Conservation (phyloP, 192 early-diverging fungal genomes). For the Backusella westeae region DNA sequence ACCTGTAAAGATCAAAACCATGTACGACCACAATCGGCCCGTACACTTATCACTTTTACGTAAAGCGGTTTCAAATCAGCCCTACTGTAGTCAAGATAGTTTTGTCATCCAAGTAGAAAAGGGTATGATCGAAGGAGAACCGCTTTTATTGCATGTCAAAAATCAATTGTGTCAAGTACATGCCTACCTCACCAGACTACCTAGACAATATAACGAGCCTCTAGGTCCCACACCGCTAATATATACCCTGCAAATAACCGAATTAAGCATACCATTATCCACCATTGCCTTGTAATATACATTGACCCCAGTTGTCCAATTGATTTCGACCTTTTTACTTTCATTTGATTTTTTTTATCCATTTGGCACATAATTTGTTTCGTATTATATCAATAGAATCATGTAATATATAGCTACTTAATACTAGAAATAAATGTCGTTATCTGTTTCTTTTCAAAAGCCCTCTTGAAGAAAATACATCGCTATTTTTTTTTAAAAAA, state of each 20-base stretch:
- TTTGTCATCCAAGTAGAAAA: conserved; percentile 25
- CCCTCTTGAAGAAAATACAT: neutral
- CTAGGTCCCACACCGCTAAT: conserved; percentile 15
- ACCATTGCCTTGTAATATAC: conserved; percentile 20
- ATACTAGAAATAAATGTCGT: too few species aligned
- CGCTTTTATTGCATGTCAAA: conserved; percentile 10
- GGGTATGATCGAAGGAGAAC: conserved; percentile 21
- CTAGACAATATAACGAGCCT: neutral
- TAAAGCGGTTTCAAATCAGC: neutral
- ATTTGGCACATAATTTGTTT: neutral
- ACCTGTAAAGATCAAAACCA: conserved; percentile 25
- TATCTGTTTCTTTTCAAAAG: too few species aligned
- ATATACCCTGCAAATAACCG: conserved; percentile 30
- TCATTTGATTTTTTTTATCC: neutral
- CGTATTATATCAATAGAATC: neutral
- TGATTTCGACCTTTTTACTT: neutral
- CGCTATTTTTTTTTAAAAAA: neutral
- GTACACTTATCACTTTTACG: conserved; percentile 26
- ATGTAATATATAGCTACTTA: too few species aligned
- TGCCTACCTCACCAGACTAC: conserved; percentile 20
- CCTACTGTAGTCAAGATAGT: conserved; percentile 9
- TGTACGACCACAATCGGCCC: conserved; percentile 30
- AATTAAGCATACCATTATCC: conserved; percentile 25
- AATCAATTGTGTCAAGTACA: conserved; percentile 22
- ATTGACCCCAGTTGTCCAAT: neutral